Base-by-base conservation (phyloP, 129 eudicot genomes). In the Flaveria linearis region DNA sequence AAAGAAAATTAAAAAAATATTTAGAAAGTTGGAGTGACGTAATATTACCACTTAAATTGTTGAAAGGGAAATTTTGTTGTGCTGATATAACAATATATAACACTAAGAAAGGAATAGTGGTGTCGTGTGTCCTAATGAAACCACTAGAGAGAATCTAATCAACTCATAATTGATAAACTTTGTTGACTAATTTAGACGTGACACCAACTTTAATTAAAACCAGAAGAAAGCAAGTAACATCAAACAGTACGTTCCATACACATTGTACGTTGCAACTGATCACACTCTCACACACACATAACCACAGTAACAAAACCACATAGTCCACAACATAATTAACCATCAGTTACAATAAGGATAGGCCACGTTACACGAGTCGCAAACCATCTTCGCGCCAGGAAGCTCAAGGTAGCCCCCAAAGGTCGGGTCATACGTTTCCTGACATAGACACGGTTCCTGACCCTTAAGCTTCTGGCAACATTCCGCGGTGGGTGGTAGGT, bases 371-470 rank as follows among this genome's bases (percentile, higher is more conserved):
- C 80, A 76, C n/a, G 45, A 11, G 1, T 18, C 7, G 13, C 51
- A 42, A 9, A 25, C 20, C 0, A n/a, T n/a, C 22, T 14, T 52
- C 39, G 80, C 66, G 47, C 76, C 77, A 3, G 82, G 82, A n/a
- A 66, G 63, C 33, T 23, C 3, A 13, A 63, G 52, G 30, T 43
- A 45, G 26, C 64, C 64, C 9, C 74, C 73, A 28, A 72, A 63
- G 43, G 67, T 22, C 2, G 67, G 78, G 20, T 65, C 65, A 68
- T 1, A 17, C 3, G 51, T 12, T 68, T 63, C 62, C 12, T 17
- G 53, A 30, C 83, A 80, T 16, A 72, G 68, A 51, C 83, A 80
- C 7, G 58, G n/a, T 33, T 66, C 79, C 68, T 65, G 79, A 16
- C n/a, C 47, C 68, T 80, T 74, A 10, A 80, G 45, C 22, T 43